These are phyloP conservation scores for Rhodomyrtus psidioides DNA, from an alignment of 441 rosid species.

Conservation along the genomic window DNA sequence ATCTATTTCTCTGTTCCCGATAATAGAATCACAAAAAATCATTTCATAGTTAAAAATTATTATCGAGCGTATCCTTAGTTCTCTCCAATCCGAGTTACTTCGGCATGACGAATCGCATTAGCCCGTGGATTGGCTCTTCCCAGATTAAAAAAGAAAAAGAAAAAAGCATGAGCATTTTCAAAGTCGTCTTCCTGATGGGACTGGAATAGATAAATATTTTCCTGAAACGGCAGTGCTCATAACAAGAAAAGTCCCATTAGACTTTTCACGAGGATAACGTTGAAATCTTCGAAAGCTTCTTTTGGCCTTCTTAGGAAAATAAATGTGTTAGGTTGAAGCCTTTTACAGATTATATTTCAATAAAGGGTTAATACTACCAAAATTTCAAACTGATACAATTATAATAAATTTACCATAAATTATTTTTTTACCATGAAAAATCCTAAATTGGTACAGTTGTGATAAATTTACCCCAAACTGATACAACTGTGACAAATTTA, in stretches of 20 bases:
- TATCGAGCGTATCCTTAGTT: too few relatives aligned
- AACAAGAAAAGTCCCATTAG: not conserved
- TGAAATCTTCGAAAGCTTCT: not conserved
- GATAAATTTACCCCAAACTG: too few relatives aligned
- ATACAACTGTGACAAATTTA: too few relatives aligned
- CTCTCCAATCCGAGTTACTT: not conserved
- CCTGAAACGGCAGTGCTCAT: not conserved
- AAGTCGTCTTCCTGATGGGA: not conserved
- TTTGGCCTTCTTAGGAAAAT: not conserved
- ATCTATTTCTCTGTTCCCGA: too few relatives aligned
- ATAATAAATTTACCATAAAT: too few relatives aligned
- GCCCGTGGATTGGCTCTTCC: not conserved
- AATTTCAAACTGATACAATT: too few relatives aligned
- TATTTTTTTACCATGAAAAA: too few relatives aligned
- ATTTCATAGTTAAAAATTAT: too few relatives aligned
- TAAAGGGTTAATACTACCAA: too few relatives aligned
- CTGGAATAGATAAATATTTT: not conserved
- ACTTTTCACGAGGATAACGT: not conserved
- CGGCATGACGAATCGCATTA: not conserved
- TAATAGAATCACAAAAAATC: too few relatives aligned
- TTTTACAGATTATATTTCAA: not conserved
- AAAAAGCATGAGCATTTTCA: not conserved
- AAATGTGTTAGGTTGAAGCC: not conserved
- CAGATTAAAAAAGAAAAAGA: accelerated
- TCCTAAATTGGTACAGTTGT: too few relatives aligned